Base-by-base conservation (phyloP, 441 rosid species). In the Pelargonium fulgidum region DNA sequence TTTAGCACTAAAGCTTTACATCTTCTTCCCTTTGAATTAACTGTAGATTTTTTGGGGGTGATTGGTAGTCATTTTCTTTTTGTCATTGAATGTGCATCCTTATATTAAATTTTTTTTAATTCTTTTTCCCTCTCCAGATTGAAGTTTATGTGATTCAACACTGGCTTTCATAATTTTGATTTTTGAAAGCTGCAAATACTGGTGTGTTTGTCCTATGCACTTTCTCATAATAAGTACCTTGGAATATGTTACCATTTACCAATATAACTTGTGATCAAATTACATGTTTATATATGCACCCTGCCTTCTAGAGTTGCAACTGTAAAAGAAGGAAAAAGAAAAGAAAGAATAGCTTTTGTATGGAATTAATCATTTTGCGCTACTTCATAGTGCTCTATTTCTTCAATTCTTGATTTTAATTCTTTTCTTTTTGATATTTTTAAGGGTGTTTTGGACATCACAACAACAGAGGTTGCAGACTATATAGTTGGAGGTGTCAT, bases 381-480 rank as follows among this genome's bases (percentile, higher is more conserved):
- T 63, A 47, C 58, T 67, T 3, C 11, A n/a, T 47, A 14, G 3
- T 52, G 65, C 44, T 54, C 20, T 16, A 24, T 20, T 58, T 16
- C 22, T 65, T 66, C 11, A 22, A 33, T 68, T 26, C 36, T 66
- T 65, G 19, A 44, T 33, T 29, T 13, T 62, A 20, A 14, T 20
- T 3, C 17, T 68, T 20, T 64, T 24, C 11, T 19, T 62, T 54
- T 20, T 63, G 68, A 41, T 58, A 17, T 65, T 71, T 0, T 10
- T 36, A 77, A 92, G 97, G 97, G 94, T 67, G 94, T 93, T 26
- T 77, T 91, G 79, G 97, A 93, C 74, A 75, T 91, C 67, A 93
- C 96, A 54, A 91, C 97, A 2, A 93, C 97, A 17, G 97, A 93
- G 82, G 96, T 93, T 74, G 98, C 98, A 36, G 98, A 91, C 83